Conservation (phyloP, 139 green algal species). For the Ettlia oleoabundans region DNA sequence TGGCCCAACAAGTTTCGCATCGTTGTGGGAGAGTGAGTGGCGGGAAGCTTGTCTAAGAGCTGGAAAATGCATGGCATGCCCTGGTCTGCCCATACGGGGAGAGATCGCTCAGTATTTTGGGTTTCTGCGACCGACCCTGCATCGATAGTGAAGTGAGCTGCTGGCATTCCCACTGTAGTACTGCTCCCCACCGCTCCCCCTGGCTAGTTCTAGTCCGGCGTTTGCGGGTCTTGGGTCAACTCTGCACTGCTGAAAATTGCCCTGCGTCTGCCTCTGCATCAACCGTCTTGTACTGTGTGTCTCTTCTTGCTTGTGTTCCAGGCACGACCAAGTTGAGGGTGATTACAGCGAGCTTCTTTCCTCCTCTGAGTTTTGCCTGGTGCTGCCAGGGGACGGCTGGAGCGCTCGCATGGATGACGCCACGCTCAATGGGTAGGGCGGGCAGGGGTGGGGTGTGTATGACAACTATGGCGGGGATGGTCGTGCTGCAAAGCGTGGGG, state of each 20-base stretch:
- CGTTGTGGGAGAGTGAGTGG: conserved; percentile 39
- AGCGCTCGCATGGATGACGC: not conserved
- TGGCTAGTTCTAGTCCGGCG: too few relatives aligned
- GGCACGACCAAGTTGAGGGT: not conserved
- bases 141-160: too few relatives aligned
- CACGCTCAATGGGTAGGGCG: not conserved
- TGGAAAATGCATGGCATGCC: too few relatives aligned
- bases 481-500: too few relatives aligned
- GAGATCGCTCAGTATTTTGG: too few relatives aligned
- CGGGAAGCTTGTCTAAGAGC: too few relatives aligned
- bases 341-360: conserved; percentile 1
- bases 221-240: too few relatives aligned
- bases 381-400: not conserved
- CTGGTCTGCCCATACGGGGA: too few relatives aligned
- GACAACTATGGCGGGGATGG: not conserved
- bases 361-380: conserved; percentile 13
- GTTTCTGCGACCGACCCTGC: too few relatives aligned
- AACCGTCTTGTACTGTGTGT: not conserved
- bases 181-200: too few relatives aligned
- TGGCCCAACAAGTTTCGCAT: conserved; percentile 57
- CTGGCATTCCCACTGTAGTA: too few relatives aligned
- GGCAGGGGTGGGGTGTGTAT: not conserved
- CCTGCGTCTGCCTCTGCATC: not conserved
- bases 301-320: not conserved
- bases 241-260: too few relatives aligned